Conservation (phyloP, 768 basidiomycete species). For the Russula olivacea region DNA sequence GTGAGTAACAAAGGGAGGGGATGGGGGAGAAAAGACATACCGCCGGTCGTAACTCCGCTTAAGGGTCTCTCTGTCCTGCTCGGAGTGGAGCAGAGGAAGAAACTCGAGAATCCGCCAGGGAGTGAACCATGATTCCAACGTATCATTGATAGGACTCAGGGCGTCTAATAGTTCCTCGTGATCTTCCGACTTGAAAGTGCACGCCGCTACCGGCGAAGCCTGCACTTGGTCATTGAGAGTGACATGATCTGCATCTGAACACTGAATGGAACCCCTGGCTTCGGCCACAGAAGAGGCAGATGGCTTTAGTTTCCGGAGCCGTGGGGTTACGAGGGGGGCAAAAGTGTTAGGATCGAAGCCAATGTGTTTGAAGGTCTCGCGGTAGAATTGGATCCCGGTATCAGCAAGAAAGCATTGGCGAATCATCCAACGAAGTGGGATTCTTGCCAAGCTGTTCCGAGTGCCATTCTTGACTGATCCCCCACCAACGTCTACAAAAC, state of each 20-base stretch:
- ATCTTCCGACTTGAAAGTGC: constrained; percentile 42
- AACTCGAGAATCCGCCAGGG: constrained; percentile 66
- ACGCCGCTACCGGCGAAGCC: constrained; percentile 22
- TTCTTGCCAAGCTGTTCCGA: constrained; percentile 57
- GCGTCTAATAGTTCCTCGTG: constrained; percentile 60
- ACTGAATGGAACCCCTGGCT: neutral
- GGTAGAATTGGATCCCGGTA: constrained; percentile 38
- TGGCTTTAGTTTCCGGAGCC: constrained; percentile 18
- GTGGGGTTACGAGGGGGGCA: constrained; percentile 28
- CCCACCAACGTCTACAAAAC: constrained; percentile 60
- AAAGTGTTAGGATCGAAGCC: constrained; percentile 32
- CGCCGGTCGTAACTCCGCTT: neutral
- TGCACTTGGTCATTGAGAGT: constrained; percentile 21
- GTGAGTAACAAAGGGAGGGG: neutral
- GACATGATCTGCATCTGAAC: constrained; percentile 6
- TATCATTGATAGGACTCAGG: constrained; percentile 47
- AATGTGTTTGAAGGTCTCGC: constrained; percentile 29
- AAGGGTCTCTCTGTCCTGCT: neutral
- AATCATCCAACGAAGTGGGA: constrained; percentile 57
- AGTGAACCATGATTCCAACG: constrained; percentile 37
- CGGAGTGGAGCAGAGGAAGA: constrained; percentile 26
- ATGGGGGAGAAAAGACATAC: neutral
- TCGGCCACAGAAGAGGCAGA: neutral
- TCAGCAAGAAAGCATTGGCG: constrained; percentile 46
- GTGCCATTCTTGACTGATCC: constrained; percentile 56